phyloP scores from a whole-genome alignment of 495 filamentous ascomycete species.

The Neurospora sp. region DNA sequence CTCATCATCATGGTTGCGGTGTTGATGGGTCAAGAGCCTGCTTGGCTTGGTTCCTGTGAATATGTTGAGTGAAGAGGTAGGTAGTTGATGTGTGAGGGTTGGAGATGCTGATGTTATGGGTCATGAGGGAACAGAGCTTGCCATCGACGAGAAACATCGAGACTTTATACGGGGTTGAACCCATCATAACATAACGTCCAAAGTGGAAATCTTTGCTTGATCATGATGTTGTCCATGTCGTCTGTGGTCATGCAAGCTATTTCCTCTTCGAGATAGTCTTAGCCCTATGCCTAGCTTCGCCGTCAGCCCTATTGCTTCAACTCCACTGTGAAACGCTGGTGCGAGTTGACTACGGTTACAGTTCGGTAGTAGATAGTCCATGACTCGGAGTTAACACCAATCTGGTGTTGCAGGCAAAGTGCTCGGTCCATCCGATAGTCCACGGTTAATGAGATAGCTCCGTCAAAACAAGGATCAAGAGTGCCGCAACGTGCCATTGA shows the following conservation, averaged over 20 bases:
- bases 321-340: not conserved
- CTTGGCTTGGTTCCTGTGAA: not conserved
- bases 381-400: not conserved
- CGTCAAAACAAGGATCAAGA: not conserved
- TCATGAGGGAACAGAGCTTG: not conserved
- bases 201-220: not conserved
- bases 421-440: not conserved
- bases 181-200: not conserved
- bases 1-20: not conserved
- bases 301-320: not conserved
- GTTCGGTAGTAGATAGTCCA: not conserved
- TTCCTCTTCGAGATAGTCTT: not conserved
- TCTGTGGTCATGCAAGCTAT: not conserved
- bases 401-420: not conserved
- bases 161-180: not conserved
- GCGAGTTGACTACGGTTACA: not conserved
- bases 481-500: not conserved
- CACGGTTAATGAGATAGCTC: not conserved
- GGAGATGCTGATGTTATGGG: not conserved
- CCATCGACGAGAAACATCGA: not conserved
- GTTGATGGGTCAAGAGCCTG: not conserved
- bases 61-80: not conserved
- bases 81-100: not conserved
- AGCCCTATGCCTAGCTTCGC: not conserved
- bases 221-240: not conserved